Base-by-base conservation (phyloP, 179 eudicot genomes). In the Drosera spatulata region DNA sequence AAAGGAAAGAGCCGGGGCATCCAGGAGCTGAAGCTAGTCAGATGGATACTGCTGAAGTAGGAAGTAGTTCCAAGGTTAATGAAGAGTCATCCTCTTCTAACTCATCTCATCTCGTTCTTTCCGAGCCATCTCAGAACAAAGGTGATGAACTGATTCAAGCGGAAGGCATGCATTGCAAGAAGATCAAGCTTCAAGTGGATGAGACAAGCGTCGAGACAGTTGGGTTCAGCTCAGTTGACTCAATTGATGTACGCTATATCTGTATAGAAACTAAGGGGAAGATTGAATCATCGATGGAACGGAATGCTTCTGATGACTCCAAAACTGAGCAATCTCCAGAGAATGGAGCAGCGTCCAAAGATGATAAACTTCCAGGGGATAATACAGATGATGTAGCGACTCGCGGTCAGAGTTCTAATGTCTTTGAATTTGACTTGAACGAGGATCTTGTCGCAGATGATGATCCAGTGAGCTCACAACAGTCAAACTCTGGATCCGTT, bases 351-450 rank as follows among this genome's bases (percentile, higher is more conserved):
- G 47, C 70, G 41, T 64, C 60, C 44, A 53, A 6, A 4, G 45
- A 43, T 43, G 45, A 43, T 51, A 45, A 39, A 38, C 44, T 55
- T 69, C 63, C 12, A 10, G 69, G 55, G 50, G 54, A 40, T n/a
- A 71, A 73, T 42, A 53, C 66, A 58, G 62, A 65, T 50, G 13
- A 65, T 9, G 38, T n/a, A 3, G 63, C 54, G 11, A 47, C 61
- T 7, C 22, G 43, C 43, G 42, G 39, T 10, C 65, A 56, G 53
- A 64, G 49, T 65, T 55, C 62, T n/a, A 45, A 14, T 57, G 46
- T 47, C 33, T 58, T 58, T 62, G 66, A 22, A 53, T 78, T 83
- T 70, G 85, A 83, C 72, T 72, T 83, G 61, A 80, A 83, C 61
- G 79, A 73, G 53, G 77, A 61, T 11, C 53, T 59, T 10, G 70